Evolutionary conservation across 345 rosid species (phyloP).

Genomic region (Ceriops tagal): DNA sequence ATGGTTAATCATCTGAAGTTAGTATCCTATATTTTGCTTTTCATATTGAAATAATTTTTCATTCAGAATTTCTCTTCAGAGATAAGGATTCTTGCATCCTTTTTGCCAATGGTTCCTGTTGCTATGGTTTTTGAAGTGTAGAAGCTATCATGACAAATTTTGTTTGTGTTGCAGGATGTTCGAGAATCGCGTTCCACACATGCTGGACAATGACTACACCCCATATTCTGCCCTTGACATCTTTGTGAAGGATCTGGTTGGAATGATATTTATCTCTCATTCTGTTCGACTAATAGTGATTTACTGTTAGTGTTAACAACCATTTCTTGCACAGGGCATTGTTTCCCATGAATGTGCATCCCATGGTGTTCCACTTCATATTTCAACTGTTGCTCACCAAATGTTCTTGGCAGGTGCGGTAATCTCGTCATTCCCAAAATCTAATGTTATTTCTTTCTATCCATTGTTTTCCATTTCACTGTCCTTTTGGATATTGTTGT

Average conservation of each 20-base stretch:
- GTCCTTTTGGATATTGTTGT: neutral
- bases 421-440: neutral
- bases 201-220: constrained; percentile 88
- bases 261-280: constrained; percentile 19
- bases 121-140: neutral
- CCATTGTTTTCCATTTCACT: neutral
- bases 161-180: constrained; percentile 71
- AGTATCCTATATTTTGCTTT: neutral
- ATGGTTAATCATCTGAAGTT: neutral
- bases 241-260: constrained; percentile 94
- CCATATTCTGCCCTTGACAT: constrained; percentile 95
- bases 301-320: constrained; percentile 8
- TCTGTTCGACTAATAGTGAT: neutral
- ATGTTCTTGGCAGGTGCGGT: constrained; percentile 71
- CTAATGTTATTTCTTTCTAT: constrained; percentile 3
- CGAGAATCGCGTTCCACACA: constrained; percentile 96
- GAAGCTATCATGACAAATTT: constrained; percentile 1
- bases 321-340: constrained; percentile 60
- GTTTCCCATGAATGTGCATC: constrained; percentile 66
- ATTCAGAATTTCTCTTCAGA: neutral
- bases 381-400: constrained; percentile 78
- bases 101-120: neutral
- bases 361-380: constrained; percentile 74
- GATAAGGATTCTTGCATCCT: neutral
- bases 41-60: neutral